Conservation (phyloP, 176 grass and related monocot genomes). For the Melocanna baccifera region DNA sequence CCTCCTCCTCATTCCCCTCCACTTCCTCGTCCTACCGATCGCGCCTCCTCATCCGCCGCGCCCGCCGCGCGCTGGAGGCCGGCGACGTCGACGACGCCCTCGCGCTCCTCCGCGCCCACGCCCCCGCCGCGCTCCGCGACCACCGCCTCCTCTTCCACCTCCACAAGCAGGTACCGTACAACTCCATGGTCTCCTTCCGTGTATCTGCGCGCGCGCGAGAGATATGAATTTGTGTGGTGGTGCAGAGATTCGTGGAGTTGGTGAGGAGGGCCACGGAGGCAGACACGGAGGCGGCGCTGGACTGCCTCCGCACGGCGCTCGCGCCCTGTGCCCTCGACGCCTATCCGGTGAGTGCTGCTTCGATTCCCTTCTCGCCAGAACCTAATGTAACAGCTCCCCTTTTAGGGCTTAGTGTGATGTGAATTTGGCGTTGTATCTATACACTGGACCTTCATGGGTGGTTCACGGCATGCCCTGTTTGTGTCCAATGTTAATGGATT, state of each 20-base stretch:
- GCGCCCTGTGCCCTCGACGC: slow-evolving; percentile 92
- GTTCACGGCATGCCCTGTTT: not conserved
- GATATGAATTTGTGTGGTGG: not conserved
- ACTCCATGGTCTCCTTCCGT: not conserved
- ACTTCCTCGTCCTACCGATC: slow-evolving; percentile 48
- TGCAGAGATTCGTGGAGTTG: slow-evolving; percentile 93
- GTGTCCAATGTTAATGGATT: not conserved
- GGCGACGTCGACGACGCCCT: slow-evolving; percentile 79
- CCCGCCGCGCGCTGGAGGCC: slow-evolving; percentile 56
- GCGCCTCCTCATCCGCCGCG: slow-evolving; percentile 56
- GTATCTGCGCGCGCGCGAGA: not conserved
- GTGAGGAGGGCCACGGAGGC: slow-evolving; percentile 71
- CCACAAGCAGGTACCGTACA: slow-evolving; percentile 75
- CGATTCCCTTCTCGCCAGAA: not conserved
- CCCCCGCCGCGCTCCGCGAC: slow-evolving; percentile 67
- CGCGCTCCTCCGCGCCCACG: slow-evolving; percentile 59
- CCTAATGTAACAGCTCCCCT: not conserved
- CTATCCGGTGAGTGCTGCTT: slow-evolving; percentile 67
- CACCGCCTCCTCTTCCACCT: slow-evolving; percentile 88
- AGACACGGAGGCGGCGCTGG: slow-evolving; percentile 64
- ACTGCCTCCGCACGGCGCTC: slow-evolving; percentile 69
- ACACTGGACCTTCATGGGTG: not conserved
- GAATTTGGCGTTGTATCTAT: not conserved
- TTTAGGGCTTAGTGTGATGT: not conserved
- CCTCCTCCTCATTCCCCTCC: slow-evolving; percentile 30